Base-by-base conservation (phyloP, 2,329 filamentous ascomycete species). In the Trichoderma oligosporum region DNA sequence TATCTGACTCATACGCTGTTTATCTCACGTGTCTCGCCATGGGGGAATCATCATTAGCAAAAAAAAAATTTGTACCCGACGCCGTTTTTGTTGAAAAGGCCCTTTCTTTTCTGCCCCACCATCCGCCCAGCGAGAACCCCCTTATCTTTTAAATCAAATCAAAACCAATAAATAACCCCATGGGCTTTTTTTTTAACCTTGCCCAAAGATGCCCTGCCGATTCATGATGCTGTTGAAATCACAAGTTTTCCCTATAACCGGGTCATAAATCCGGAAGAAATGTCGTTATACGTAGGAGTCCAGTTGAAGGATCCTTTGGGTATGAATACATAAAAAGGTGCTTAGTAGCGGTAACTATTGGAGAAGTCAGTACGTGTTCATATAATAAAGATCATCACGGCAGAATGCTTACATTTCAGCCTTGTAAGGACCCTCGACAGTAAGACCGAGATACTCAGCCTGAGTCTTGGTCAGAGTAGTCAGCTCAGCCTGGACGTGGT, bases 401-500 rank as follows among this genome's bases (percentile, higher is more conserved):
- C 31, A 20, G 8, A 9, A 41, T 63, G 76, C 80, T 74, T 89
- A 92, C 84, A 92, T 89, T 67, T 97, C 93, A 77, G 81, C 82
- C 91, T 99, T 99, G 89, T 84, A 99, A 69, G 94, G 94, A 74
- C 94, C 94, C 81, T 92, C 88, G 63, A 84, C 72, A 60, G 86
- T 82, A 66, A 99, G 82, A 69, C 91, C 85, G 73, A 97, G 88
- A 82, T 99, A 99, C 72, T 97, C 94, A 67, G 91, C 88, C 84
- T 99, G 94, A 68, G 88, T 88, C 60, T 82, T 71, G 72, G 85
- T 90, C 73, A 99, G 86, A 76, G 85, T 87, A 75, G 87, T 89
- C 71, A 99, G 85, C 84, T 97, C 91, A 71, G 84, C 94, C 79
- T 96, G 95, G 82, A 91, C 88, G 82, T 97, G 94, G 64, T 81